A percentile compares a stretch with the other conserved stretches of the same genome.
These are phyloP conservation scores for Trypanosoma theileri DNA, from an alignment of 208 protist genomes.

Conservation along the genomic window DNA sequence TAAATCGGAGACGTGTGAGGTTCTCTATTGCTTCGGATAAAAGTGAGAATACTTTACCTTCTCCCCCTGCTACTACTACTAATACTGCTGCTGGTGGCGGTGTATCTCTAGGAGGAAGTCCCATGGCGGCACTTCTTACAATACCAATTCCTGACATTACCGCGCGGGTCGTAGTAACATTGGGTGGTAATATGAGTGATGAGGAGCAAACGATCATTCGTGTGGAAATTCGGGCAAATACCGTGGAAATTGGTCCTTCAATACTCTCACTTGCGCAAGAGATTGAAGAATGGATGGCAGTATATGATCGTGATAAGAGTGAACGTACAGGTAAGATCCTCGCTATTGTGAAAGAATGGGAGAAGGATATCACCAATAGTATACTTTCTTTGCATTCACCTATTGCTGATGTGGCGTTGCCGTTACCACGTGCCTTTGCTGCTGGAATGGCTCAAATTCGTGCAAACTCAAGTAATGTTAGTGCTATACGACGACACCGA, in stretches of 20 bases:
- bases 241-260: constrained; percentile 74
- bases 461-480: constrained; percentile 11
- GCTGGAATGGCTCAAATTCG: constrained; percentile 36
- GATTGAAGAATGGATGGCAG: constrained; percentile 51
- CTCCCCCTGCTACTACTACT: not conserved
- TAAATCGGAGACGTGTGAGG: constrained; percentile 17
- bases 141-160: constrained; percentile 62
- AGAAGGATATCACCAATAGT: constrained; percentile 30
- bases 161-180: constrained; percentile 30
- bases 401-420: constrained; percentile 68
- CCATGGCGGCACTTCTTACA: constrained; percentile 46
- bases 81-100: too few species aligned
- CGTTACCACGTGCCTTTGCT: constrained; percentile 60
- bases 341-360: constrained; percentile 33
- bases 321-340: constrained; percentile 13
- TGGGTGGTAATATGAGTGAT: constrained; percentile 14
- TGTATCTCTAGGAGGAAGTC: constrained; percentile 14
- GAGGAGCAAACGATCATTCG: constrained; percentile 48
- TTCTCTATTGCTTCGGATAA: not conserved
- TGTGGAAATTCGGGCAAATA: constrained; percentile 58
- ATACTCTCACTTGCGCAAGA: constrained; percentile 68
- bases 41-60: not conserved
- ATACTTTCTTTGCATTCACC: constrained; percentile 40
- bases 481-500: constrained; percentile 4
- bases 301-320: constrained; percentile 30